Base-by-base conservation (phyloP, 2,329 filamentous ascomycete species). In the Diplodia corticola region DNA sequence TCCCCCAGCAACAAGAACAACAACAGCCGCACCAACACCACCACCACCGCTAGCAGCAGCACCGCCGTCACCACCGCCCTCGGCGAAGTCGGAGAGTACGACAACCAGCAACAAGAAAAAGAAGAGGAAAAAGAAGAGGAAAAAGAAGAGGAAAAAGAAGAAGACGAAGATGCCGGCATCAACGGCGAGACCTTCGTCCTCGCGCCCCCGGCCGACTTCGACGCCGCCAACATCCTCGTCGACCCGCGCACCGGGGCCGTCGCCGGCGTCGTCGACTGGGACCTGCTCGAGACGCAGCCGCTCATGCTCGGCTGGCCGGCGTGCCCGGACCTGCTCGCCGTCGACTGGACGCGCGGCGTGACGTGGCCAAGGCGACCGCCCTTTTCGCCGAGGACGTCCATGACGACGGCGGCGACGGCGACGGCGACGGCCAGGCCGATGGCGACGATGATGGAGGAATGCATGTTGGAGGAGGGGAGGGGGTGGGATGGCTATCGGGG, bases 221-320 rank as follows among this genome's bases (percentile, higher is more conserved):
- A 72, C 33, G 57, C 68, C 7, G 69, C 73, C 20, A 74, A 74
- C 65, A 71, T 73, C 33, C 61, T 73, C 4, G 65, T 68, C 30
- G 67, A 71, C 49, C 50, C 67, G 15, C 40, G 49, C 40, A n/a
- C 40, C 0, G 66, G 63, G 15, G 30, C 65, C 12, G 30, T 68
- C 6, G 70, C 68, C 0, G 73, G 69, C 5, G 70, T 75, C 37
- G 54, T 74, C 6, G 71, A 72, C 68, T 73, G 71, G 71, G 69
- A 72, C 12, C 40, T 48, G 9, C 40, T 44, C 5, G 20, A 30
- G 2, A 66, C 66, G 4, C 64, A 70, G 7, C 69, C 70, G 2
- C 68, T 66, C 3, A 61, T 65, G 28, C 57, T 69, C 5, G 70
- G 69, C 2, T 68, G 65, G 40, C 37, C 70, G 13, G 28, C 59